Percentiles rank a stretch among this genome's conserved stretches.
phyloP scores from a whole-genome alignment of 148 eudicot genomes.

The Salicornia ramosissima region DNA sequence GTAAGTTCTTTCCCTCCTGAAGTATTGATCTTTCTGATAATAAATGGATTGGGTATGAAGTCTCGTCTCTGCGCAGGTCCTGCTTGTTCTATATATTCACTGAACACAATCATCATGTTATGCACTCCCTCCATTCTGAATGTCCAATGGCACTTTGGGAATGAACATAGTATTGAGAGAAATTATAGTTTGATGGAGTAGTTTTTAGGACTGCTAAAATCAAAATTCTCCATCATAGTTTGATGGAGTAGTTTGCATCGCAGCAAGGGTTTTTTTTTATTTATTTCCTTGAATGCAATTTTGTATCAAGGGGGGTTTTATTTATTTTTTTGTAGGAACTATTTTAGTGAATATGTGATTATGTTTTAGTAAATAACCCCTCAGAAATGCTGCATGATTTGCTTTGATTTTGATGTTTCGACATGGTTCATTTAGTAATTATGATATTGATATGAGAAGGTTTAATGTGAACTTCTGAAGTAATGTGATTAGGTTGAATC shows the following conservation, averaged over 20 bases:
- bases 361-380: no score
- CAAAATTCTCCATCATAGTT: not conserved
- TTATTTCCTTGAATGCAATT: not conserved
- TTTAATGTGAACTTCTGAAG: no score
- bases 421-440: no score
- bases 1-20: constrained; percentile 28
- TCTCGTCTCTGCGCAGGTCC: not conserved
- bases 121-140: not conserved
- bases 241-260: not conserved
- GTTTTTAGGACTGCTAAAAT: not conserved
- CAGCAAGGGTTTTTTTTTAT: not conserved
- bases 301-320: not conserved
- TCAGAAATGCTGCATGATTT: no score
- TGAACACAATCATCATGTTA: not conserved
- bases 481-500: no score
- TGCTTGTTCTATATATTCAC: not conserved
- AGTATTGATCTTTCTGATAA: not conserved
- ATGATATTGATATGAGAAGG: no score
- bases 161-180: no score
- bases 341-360: no score
- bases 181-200: not conserved
- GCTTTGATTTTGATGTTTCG: no score
- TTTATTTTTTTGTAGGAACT: no score
- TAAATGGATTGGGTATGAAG: not conserved
- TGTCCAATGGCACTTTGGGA: not conserved